Evolutionary conservation across 768 basidiomycete species (phyloP).

Genomic region (Lepiota brunneoincarnata): DNA sequence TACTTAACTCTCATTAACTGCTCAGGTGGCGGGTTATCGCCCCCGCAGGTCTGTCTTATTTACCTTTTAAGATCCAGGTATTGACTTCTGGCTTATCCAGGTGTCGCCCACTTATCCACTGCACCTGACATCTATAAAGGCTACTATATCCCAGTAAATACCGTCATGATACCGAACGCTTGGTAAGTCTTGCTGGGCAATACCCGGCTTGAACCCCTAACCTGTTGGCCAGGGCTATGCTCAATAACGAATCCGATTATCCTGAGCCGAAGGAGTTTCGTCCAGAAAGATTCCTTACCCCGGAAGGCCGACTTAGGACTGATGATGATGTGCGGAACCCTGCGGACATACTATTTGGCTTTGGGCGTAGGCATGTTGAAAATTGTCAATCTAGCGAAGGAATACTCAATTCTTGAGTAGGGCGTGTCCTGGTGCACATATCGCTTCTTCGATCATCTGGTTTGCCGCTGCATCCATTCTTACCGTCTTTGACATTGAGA

Average conservation of each 20-base stretch:
- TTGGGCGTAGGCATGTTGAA: constrained; percentile 12
- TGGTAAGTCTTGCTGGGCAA: neutral
- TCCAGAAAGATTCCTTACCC: constrained; percentile 7
- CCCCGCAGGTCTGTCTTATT: neutral
- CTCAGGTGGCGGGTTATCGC: constrained; percentile 1
- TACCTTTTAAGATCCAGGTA: neutral
- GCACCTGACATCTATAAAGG: neutral
- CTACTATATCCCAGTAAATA: neutral
- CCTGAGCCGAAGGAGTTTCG: constrained; percentile 7
- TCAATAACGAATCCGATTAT: constrained; percentile 8
- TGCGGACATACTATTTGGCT: constrained; percentile 9
- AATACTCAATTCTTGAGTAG: neutral
- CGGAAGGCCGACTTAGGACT: neutral
- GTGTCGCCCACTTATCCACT: neutral
- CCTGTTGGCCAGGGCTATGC: constrained; percentile 1
- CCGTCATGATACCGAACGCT: neutral
- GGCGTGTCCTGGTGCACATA: constrained; percentile 6
- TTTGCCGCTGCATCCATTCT: constrained; percentile 7
- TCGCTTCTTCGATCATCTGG: constrained; percentile 1
- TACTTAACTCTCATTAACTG: too few species aligned
- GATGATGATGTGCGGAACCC: constrained; percentile 6
- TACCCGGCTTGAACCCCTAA: neutral
- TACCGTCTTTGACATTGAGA: constrained; percentile 7
- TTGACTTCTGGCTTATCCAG: neutral
- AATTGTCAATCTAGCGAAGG: neutral